These are phyloP conservation scores for Nakazawaea holstii DNA, from an alignment of 805 yeast genomes.

Conservation along the genomic window DNA sequence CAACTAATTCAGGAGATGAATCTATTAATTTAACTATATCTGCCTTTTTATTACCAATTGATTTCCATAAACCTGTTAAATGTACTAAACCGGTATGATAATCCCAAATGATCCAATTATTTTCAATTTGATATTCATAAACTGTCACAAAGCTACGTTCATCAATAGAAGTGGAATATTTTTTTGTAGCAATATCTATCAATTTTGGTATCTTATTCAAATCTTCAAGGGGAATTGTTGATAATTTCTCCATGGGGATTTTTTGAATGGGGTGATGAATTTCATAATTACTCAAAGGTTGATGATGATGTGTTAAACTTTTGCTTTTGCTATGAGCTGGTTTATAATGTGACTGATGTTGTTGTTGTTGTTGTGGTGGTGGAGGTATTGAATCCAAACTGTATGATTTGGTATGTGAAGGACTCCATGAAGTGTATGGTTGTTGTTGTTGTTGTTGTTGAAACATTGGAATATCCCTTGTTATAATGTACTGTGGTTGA, in stretches of 20 bases:
- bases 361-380: not conserved
- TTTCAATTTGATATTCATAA: slow-evolving; percentile 63
- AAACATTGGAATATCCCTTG: not conserved
- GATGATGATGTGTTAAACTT: not conserved
- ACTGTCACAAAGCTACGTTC: slow-evolving; percentile 67
- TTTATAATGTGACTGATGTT: not conserved
- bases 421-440: not conserved
- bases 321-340: not conserved
- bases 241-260: slow-evolving; percentile 12
- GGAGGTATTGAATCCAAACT: not conserved
- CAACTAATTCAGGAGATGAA: slow-evolving; percentile 58
- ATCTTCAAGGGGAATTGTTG: slow-evolving; percentile 18
- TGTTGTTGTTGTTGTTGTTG: not conserved
- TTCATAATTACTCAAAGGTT: not conserved
- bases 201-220: slow-evolving; percentile 16
- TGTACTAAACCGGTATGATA: slow-evolving; percentile 81
- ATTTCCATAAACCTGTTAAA: slow-evolving; percentile 85
- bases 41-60: slow-evolving; percentile 62
- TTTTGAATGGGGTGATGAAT: slow-evolving; percentile 22
- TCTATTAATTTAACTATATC: slow-evolving; percentile 72
- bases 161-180: slow-evolving; percentile 70
- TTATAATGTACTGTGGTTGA: not conserved
- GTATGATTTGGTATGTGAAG: not conserved
- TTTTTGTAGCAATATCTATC: slow-evolving; percentile 27
- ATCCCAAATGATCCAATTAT: slow-evolving; percentile 82